Evolutionary conservation across 441 rosid genomes (phyloP), one percentile per base, ranked within the genome.

Genomic region (Mallotus repandus): DNA sequence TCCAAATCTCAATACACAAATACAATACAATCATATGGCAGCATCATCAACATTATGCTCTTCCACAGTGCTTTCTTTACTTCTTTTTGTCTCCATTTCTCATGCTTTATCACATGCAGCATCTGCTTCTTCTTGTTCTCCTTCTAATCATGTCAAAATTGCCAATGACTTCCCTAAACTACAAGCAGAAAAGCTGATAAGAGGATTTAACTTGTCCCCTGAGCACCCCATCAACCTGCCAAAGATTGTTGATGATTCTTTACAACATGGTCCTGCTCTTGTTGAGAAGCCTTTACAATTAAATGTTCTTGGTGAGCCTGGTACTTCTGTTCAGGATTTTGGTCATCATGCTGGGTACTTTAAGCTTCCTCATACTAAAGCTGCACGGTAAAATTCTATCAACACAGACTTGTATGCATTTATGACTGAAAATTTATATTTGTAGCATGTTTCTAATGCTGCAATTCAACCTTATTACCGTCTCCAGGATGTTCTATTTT

Each of bases 291-390:
- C 77, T 70, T 60, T 92, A 63, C 70, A 72, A 56, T 80, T 91
- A 12, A 72, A 77, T 5, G 56, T 80, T 55, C 73, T 58, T 21
- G 84, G 70, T 10, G 61, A 35, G 50, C 71, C 85, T 4, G 88
- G 83, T 46, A 80, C 88, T 48, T 86, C 96, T 6, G 81, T 92
- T 75, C 55, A 83, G 75, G 83, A 91, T 9, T 87, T 92, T n/a
- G 93, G 92, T n/a, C 97, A 92, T 78, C 88, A 87, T 71, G 97
- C 97, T 13, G 97, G 98, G 0, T 94, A 92, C 69, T 92, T 83
- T 67, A 82, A 64, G 60, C 96, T 91, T 76, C 92, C 91, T 21
- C 85, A 82, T 68, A 64, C 93, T 2, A 84, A 78, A 76, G 85
- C 86, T 41, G 96, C 97, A 66, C 87, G 90, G 96, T 91, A 75